These are phyloP conservation scores for Monosporozyma unispora DNA, from an alignment of 805 yeast genomes.

Conservation along the genomic window DNA sequence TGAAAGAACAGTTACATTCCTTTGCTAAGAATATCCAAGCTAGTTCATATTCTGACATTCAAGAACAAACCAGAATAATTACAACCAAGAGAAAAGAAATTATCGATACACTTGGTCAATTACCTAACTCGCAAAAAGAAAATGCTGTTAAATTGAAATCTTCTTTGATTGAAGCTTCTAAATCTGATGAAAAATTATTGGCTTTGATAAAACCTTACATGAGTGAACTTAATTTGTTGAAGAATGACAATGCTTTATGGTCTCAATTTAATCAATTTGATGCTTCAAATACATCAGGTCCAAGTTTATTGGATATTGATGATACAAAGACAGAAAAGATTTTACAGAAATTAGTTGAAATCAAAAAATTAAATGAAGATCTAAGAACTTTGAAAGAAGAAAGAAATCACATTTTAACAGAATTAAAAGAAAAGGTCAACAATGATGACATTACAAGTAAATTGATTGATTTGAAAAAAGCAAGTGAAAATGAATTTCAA, in stretches of 20 bases:
- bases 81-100: slow-evolving; percentile 27
- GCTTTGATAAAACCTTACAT: slow-evolving; percentile 37
- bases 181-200: slow-evolving; percentile 48
- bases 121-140: slow-evolving; percentile 40
- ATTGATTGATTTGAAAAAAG: slow-evolving; percentile 55
- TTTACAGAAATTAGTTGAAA: slow-evolving; percentile 34
- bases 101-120: slow-evolving; percentile 26
- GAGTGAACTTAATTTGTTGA: slow-evolving; percentile 37
- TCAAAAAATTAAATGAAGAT: slow-evolving; percentile 52
- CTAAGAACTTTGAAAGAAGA: slow-evolving; percentile 57
- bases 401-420: slow-evolving; percentile 49
- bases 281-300: slow-evolving; percentile 9
- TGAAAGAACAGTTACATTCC: slow-evolving; percentile 25
- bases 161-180: slow-evolving; percentile 51
- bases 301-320: slow-evolving; percentile 62
- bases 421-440: slow-evolving; percentile 61
- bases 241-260: slow-evolving; percentile 36
- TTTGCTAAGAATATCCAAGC: slow-evolving; percentile 23
- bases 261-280: slow-evolving; percentile 30
- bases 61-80: slow-evolving; percentile 31
- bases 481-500: slow-evolving; percentile 48
- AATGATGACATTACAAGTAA: slow-evolving; percentile 77
- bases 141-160: slow-evolving; percentile 50
- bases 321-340: slow-evolving; percentile 33
- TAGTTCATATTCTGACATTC: slow-evolving; percentile 24